These are phyloP conservation scores for Globisporangium cederbergense DNA, from an alignment of 352 stramenopile species.

Conservation along the genomic window DNA sequence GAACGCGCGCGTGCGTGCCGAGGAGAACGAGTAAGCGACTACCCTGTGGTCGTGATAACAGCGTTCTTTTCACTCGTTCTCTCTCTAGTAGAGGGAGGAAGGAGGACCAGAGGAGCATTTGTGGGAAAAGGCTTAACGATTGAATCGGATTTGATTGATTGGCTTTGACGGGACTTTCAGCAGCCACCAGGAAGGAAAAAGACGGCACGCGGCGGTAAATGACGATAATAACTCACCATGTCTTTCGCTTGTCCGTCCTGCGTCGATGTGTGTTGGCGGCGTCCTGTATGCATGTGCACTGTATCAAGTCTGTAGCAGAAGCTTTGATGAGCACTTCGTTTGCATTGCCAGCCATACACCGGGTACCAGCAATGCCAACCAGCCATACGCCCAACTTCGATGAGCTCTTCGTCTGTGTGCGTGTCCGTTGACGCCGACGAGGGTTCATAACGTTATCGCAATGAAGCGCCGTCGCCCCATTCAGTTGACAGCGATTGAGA, in stretches of 20 bases:
- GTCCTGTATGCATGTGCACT: neutral
- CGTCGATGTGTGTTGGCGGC: conserved; percentile 19
- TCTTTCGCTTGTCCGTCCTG: conserved; percentile 24
- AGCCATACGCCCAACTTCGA: too few species aligned
- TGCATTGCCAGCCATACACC: too few species aligned
- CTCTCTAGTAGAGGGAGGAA: neutral
- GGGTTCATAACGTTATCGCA: too few species aligned
- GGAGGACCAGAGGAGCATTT: conserved; percentile 15
- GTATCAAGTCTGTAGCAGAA: too few species aligned
- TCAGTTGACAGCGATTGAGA: too few species aligned
- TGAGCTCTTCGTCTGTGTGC: too few species aligned
- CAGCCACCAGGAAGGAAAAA: conserved; percentile 7
- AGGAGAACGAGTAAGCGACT: conserved; percentile 92
- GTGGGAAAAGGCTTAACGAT: conserved; percentile 15
- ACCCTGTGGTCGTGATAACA: conserved; percentile 4
- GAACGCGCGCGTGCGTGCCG: conserved; percentile 94
- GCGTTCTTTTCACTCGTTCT: conserved; percentile 11
- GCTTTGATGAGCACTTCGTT: too few species aligned
- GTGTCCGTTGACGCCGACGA: too few species aligned
- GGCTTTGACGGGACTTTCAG: conserved; percentile 19
- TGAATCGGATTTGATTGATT: conserved; percentile 7
- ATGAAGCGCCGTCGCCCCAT: too few species aligned
- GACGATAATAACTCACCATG: conserved; percentile 32
- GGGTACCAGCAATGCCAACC: too few species aligned
- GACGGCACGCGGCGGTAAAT: conserved; percentile 21